Conservation (phyloP, 2,329 filamentous ascomycete genomes). For the Talaromyces rugulosus region DNA sequence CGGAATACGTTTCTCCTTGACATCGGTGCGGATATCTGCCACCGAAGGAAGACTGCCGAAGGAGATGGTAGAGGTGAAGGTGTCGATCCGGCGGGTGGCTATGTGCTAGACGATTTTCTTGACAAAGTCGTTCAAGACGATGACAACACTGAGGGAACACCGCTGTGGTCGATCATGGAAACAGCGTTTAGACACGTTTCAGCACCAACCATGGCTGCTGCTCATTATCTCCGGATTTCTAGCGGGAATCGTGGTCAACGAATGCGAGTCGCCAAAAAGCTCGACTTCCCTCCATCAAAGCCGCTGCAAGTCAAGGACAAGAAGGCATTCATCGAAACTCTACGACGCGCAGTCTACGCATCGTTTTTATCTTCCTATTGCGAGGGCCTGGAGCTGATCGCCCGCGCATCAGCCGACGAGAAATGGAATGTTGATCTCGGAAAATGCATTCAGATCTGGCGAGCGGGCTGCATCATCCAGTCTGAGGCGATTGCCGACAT, state of each 20-base stretch:
- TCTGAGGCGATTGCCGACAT: constrained; percentile 61
- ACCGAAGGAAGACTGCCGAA: constrained; percentile 43
- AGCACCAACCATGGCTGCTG: constrained; percentile 58
- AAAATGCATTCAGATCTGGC: constrained; percentile 55
- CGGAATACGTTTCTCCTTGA: constrained; percentile 58
- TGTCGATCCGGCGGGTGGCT: constrained; percentile 32
- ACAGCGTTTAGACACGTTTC: constrained; percentile 60
- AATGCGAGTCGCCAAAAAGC: constrained; percentile 47
- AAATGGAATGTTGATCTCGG: constrained; percentile 51
- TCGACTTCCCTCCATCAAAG: constrained; percentile 38
- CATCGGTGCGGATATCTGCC: constrained; percentile 60
- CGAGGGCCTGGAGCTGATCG: constrained; percentile 63
- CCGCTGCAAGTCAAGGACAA: constrained; percentile 30
- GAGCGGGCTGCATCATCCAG: constrained; percentile 67
- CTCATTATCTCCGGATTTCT: constrained; percentile 61
- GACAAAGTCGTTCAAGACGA: constrained; percentile 70
- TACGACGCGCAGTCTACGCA: constrained; percentile 59
- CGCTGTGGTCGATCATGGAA: constrained; percentile 62
- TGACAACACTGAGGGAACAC: constrained; percentile 63
- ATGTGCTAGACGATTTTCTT: constrained; percentile 58
- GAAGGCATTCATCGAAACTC: constrained; percentile 51
- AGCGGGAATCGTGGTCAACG: constrained; percentile 59
- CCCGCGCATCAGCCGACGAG: constrained; percentile 54
- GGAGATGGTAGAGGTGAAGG: constrained; percentile 32
- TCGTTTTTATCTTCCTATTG: constrained; percentile 60